Conservation (phyloP, 768 basidiomycete species). For the Mycena chlorophos region DNA sequence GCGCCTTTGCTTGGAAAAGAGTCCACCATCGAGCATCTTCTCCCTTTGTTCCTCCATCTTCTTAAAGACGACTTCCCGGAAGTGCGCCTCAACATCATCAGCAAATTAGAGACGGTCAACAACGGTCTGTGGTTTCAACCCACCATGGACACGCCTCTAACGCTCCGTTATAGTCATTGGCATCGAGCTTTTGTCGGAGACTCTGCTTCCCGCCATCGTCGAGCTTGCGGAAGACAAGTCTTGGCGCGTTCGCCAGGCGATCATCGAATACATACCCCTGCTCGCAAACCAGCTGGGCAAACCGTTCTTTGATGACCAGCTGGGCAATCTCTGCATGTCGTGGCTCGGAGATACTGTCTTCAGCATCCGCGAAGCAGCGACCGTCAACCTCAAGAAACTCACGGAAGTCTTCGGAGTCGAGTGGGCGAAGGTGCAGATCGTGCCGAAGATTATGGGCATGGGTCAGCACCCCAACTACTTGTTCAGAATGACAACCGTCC, state of each 20-base stretch:
- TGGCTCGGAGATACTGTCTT: conserved; percentile 99
- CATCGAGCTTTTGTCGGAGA: conserved; percentile 90
- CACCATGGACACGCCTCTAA: conserved; percentile 11
- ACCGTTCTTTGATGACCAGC: conserved; percentile 95
- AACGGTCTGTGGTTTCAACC: conserved; percentile 49
- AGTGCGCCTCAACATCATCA: conserved; percentile 95
- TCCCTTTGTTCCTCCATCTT: conserved; percentile 93
- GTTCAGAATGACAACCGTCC: conserved; percentile 97
- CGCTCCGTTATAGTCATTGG: conserved; percentile 75
- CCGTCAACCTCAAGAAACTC: conserved; percentile 92
- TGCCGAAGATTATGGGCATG: conserved; percentile 97
- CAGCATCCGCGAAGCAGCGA: conserved; percentile 98
- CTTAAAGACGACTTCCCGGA: conserved; percentile 99
- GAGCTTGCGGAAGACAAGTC: conserved; percentile 99
- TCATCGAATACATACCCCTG: conserved; percentile 99
- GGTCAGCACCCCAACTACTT: conserved; percentile 95
- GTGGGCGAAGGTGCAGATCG: conserved; percentile 91
- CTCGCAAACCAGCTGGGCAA: conserved; percentile 97
- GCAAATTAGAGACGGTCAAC: conserved; percentile 96
- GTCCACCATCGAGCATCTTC: conserved; percentile 92
- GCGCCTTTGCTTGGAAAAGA: conserved; percentile 93
- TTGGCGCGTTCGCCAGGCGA: conserved; percentile 98
- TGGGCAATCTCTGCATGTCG: conserved; percentile 96
- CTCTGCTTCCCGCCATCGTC: conserved; percentile 94
- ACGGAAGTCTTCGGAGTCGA: conserved; percentile 99